Evolutionary conservation across 164 flowering plant genomes (phyloP), one percentile per base, ranked within the genome.

Genomic region (Dillenia suffruticosa): DNA sequence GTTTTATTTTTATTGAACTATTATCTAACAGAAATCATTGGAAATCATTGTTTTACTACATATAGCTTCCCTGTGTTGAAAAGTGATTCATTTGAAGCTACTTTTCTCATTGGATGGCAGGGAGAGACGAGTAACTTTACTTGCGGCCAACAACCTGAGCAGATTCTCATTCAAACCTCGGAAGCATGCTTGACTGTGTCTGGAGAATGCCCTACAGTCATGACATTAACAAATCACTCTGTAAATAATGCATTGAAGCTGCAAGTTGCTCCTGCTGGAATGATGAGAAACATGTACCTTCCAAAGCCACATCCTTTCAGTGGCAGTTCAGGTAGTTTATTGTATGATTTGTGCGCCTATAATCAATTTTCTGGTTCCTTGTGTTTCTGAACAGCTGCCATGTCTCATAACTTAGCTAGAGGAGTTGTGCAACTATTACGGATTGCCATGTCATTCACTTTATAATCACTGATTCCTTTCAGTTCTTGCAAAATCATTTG

Each of bases 281-380:
- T 64, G 66, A 63, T 73, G 55, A 72, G 71, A 64, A 80, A 59
- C 61, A 76, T 72, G 67, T 81, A 75, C 74, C 68, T 62, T 45
- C 24, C 81, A 40, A 64, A 77, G 49, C 60, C 83, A 71, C 78
- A 80, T 73, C 72, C 86, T 58, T 80, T 77, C 55, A 74, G 79
- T 19, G 78, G 74, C 56, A 84, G 76, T 60, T 73, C 91, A 56
- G 91, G 88, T 84, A 78, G 22, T 65, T n/a, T 44, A 48, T 68
- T 47, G 58, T 32, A 15, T 54, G 17, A 45, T 58, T 45, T 63
- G 26, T 46, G 1, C 16, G 13, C 49, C 12, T 4, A 44, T 40
- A 32, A 32, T 48, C 60, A 54, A 15, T 56, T 58, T 49, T 1
- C 10, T 49, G 56, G 45, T 59, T 44, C 53, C 7, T 57, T 22